Conservation (phyloP, 176 grass and related monocot species). For the Avena atlantica region DNA sequence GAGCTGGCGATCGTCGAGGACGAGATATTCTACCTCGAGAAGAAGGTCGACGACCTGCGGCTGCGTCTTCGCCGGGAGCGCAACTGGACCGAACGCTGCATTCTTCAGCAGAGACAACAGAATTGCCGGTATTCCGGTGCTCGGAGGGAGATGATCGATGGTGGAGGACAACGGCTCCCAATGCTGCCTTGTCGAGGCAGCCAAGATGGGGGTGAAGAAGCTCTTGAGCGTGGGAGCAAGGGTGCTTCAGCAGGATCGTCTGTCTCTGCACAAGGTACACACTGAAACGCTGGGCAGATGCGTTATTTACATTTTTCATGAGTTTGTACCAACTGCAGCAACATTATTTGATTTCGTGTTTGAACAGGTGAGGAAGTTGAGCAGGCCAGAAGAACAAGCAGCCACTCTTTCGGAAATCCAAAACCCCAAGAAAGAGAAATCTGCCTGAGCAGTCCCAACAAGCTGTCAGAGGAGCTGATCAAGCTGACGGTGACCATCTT, state of each 20-base stretch:
- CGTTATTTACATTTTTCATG: not conserved
- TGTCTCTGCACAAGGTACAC: constrained; percentile 44
- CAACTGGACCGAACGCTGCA: constrained; percentile 64
- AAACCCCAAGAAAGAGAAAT: constrained; percentile 31
- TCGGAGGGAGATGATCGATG: constrained; percentile 54
- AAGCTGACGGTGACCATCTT: constrained; percentile 68
- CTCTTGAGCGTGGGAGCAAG: constrained; percentile 48
- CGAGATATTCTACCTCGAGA: constrained; percentile 85
- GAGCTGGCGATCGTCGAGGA: constrained; percentile 90
- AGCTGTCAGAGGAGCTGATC: constrained; percentile 78
- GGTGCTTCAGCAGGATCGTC: constrained; percentile 46
- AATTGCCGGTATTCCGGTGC: constrained; percentile 35
- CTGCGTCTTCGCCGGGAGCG: constrained; percentile 58
- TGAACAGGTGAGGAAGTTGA: constrained; percentile 49
- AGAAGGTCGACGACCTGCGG: constrained; percentile 75
- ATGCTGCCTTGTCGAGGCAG: constrained; percentile 34
- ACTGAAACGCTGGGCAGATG: not conserved
- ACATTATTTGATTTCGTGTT: not conserved
- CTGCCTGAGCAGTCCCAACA: constrained; percentile 58
- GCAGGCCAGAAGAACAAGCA: constrained; percentile 48
- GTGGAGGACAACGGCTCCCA: constrained; percentile 39
- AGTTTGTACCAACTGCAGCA: not conserved
- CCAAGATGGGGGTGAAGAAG: constrained; percentile 37
- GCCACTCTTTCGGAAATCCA: constrained; percentile 35
- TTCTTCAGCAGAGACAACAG: constrained; percentile 29